Conservation (phyloP, 2,329 filamentous ascomycete genomes). For the Aureobasidium musti region DNA sequence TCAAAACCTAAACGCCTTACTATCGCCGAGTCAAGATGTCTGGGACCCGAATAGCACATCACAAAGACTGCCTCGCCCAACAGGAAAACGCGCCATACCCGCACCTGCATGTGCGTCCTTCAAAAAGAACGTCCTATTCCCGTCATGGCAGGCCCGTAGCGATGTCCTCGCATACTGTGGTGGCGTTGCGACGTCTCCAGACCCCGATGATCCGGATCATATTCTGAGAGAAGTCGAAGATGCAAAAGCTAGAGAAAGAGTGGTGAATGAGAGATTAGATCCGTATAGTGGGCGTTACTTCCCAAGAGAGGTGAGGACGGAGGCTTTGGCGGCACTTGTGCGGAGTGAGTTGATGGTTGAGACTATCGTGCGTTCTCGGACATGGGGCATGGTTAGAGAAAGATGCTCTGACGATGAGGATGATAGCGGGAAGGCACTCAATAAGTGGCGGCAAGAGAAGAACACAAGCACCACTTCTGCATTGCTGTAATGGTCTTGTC, state of each 20-base stretch:
- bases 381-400: slow-evolving; percentile 76
- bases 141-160: slow-evolving; percentile 80
- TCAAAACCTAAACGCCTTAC: slow-evolving; percentile 86
- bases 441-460: slow-evolving; percentile 58
- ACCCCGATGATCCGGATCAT: slow-evolving; percentile 81
- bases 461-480: not conserved
- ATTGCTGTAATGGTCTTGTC: not conserved
- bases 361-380: slow-evolving; percentile 75
- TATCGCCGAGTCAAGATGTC: slow-evolving; percentile 68
- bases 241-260: slow-evolving; percentile 66
- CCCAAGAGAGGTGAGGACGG: slow-evolving; percentile 74
- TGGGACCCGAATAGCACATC: slow-evolving; percentile 82
- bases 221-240: slow-evolving; percentile 69
- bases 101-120: slow-evolving; percentile 67
- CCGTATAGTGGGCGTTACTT: slow-evolving; percentile 88
- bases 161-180: slow-evolving; percentile 89
- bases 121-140: slow-evolving; percentile 77
- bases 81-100: slow-evolving; percentile 58
- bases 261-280: slow-evolving; percentile 86
- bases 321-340: slow-evolving; percentile 71
- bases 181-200: slow-evolving; percentile 79
- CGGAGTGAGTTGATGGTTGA: slow-evolving; percentile 76
- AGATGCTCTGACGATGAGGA: slow-evolving; percentile 59
- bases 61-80: slow-evolving; percentile 57
- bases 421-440: slow-evolving; percentile 62